Percentiles rank a stretch among this genome's conserved stretches.
phyloP scores from a whole-genome alignment of 768 basidiomycete genomes.

The Mycena maculata region DNA sequence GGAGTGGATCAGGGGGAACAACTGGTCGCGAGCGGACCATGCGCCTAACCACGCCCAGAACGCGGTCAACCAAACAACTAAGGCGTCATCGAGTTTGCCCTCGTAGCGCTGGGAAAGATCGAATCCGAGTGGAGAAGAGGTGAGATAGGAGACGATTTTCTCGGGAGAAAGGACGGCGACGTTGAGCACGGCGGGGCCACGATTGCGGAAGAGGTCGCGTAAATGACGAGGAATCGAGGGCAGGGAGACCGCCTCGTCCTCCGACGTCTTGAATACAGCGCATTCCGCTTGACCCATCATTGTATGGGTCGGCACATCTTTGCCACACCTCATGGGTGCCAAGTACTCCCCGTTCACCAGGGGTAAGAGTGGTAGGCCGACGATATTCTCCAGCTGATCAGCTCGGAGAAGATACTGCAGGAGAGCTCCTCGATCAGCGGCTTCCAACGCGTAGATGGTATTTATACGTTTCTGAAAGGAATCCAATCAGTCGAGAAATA shows the following conservation, averaged over 20 bases:
- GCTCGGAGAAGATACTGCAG: constrained; percentile 51
- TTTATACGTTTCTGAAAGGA: constrained; percentile 30
- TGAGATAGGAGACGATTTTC: constrained; percentile 46
- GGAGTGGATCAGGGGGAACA: constrained; percentile 39
- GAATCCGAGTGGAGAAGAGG: constrained; percentile 37
- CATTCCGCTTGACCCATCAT: constrained; percentile 47
- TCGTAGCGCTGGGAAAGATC: constrained; percentile 35
- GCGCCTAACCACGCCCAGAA: constrained; percentile 59
- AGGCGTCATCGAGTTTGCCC: constrained; percentile 26
- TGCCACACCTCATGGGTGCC: constrained; percentile 30
- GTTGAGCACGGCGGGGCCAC: constrained; percentile 46
- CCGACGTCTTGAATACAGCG: constrained; percentile 44
- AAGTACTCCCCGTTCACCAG: constrained; percentile 37
- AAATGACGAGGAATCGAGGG: constrained; percentile 39
- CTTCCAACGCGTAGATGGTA: constrained; percentile 23
- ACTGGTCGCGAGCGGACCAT: constrained; percentile 35
- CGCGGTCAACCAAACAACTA: constrained; percentile 48
- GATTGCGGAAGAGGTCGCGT: constrained; percentile 36
- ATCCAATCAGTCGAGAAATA: not conserved
- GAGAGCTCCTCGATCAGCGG: constrained; percentile 27
- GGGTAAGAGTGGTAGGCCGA: constrained; percentile 52
- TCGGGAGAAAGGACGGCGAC: constrained; percentile 42
- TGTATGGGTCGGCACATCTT: constrained; percentile 27
- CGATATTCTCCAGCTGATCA: constrained; percentile 44
- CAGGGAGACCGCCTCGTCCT: constrained; percentile 47